Percentiles rank a stretch among this genome's conserved stretches.
These are phyloP conservation scores for Microcyclospora tardicrescens DNA, from an alignment of 2,329 filamentous ascomycete genomes.

Conservation along the genomic window DNA sequence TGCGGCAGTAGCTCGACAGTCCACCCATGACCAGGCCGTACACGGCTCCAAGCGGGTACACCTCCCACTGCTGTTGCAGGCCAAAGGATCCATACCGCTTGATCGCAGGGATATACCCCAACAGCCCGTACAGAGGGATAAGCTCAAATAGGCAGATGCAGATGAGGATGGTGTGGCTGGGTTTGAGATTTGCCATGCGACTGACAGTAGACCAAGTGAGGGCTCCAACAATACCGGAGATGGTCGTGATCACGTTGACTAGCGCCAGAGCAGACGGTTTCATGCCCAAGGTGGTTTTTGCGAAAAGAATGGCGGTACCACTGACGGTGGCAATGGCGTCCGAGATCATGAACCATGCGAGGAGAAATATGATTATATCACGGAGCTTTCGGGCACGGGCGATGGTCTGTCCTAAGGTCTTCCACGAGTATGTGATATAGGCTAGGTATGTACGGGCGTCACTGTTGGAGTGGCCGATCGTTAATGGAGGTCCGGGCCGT, in stretches of 20 bases:
- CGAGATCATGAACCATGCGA: constrained; percentile 86
- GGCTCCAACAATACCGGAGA: constrained; percentile 72
- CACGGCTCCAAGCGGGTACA: constrained; percentile 82
- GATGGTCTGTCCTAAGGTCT: constrained; percentile 67
- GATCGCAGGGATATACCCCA: constrained; percentile 76
- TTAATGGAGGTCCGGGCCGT: constrained; percentile 67
- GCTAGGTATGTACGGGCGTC: constrained; percentile 41
- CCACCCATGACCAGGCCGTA: constrained; percentile 95
- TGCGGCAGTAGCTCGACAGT: constrained; percentile 79
- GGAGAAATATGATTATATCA: constrained; percentile 67
- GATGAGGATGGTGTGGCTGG: constrained; percentile 80
- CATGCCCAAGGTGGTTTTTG: constrained; percentile 89
- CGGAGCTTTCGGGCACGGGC: constrained; percentile 58
- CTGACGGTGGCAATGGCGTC: constrained; percentile 92
- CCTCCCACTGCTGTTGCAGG: constrained; percentile 90
- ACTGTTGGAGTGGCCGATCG: constrained; percentile 13
- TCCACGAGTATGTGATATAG: constrained; percentile 78
- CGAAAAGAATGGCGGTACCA: constrained; percentile 87
- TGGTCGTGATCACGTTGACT: constrained; percentile 85
- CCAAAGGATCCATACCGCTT: constrained; percentile 62
- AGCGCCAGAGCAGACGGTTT: constrained; percentile 72
- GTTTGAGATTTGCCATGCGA: constrained; percentile 52
- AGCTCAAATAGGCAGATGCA: constrained; percentile 84
- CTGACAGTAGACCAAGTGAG: constrained; percentile 81
- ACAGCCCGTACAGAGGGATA: constrained; percentile 80